Evolutionary conservation across 805 yeast genomes (phyloP).

Genomic region (Lachancea nothofagi): DNA sequence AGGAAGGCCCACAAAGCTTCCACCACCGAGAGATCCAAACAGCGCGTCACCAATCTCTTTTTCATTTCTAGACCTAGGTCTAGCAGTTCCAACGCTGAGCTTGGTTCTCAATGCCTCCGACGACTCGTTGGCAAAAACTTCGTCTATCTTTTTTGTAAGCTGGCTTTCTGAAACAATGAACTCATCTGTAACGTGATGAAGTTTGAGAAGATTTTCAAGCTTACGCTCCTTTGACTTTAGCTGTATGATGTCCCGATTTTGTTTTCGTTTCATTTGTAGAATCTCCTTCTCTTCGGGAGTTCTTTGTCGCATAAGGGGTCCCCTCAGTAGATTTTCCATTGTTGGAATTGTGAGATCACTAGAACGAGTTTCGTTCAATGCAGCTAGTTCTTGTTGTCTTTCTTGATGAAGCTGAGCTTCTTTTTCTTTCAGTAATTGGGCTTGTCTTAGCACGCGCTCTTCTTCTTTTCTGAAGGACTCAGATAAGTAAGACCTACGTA

Average conservation of each 20-base stretch:
- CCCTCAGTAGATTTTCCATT: constrained; percentile 56
- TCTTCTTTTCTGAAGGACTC: constrained; percentile 58
- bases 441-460: constrained; percentile 37
- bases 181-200: constrained; percentile 63
- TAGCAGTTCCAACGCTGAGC: constrained; percentile 19
- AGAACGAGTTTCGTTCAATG: constrained; percentile 20
- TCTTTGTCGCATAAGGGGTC: constrained; percentile 67
- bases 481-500: constrained; percentile 66
- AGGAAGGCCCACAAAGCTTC: constrained; percentile 32
- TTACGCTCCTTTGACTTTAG: constrained; percentile 47
- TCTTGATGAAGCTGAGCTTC: constrained; percentile 33
- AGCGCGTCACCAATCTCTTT: constrained; percentile 31
- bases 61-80: constrained; percentile 21
- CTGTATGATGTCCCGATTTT: constrained; percentile 58
- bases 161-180: constrained; percentile 72
- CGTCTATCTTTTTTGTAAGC: constrained; percentile 33
- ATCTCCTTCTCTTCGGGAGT: constrained; percentile 61
- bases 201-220: constrained; percentile 54
- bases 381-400: constrained; percentile 32
- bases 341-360: constrained; percentile 71
- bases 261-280: constrained; percentile 52
- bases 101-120: constrained; percentile 19
- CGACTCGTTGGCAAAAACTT: constrained; percentile 24
- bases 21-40: constrained; percentile 34
- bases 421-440: constrained; percentile 31